Percentiles rank a stretch among this genome's conserved stretches.
Evolutionary conservation across 139 green algal species (phyloP).

Genomic region (Chlorella sorokiniana): DNA sequence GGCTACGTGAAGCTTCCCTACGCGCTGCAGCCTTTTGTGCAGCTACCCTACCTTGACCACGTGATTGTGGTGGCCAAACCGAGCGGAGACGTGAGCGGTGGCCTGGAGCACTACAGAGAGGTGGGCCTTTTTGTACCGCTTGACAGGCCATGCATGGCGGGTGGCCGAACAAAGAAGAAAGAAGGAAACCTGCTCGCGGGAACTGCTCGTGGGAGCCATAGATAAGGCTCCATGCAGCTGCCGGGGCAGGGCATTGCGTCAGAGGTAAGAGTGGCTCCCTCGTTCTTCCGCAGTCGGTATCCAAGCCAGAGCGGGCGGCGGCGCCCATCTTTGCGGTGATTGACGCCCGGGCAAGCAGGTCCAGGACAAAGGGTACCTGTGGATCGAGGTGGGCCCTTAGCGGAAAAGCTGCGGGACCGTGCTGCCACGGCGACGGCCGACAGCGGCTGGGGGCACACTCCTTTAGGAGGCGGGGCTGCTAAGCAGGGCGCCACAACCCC

Average conservation of each 20-base stretch:
- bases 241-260: too few species aligned
- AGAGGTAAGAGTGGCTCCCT: too few species aligned
- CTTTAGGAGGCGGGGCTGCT: too few species aligned
- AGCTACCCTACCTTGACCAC: slow-evolving; percentile 35
- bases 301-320: slow-evolving; percentile 31
- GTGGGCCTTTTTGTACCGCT: neutral
- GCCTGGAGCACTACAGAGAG: slow-evolving; percentile 28
- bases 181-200: neutral
- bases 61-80: slow-evolving; percentile 27
- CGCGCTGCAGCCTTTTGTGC: slow-evolving; percentile 39
- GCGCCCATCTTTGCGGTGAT: slow-evolving; percentile 46
- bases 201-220: too few species aligned
- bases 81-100: slow-evolving; percentile 4
- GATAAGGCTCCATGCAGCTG: too few species aligned
- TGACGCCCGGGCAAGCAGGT: slow-evolving; percentile 29
- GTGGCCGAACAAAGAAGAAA: too few species aligned
- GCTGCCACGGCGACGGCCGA: neutral
- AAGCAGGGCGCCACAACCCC: too few species aligned
- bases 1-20: slow-evolving; percentile 34
- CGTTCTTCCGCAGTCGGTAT: slow-evolving; percentile 8
- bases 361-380: slow-evolving; percentile 43
- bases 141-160: neutral
- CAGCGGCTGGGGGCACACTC: too few species aligned
- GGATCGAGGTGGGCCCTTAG: slow-evolving; percentile 1
- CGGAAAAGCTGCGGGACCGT: neutral